Evolutionary conservation across 2,329 filamentous ascomycete species (phyloP).

Genomic region (Teratosphaeria zuluensis): DNA sequence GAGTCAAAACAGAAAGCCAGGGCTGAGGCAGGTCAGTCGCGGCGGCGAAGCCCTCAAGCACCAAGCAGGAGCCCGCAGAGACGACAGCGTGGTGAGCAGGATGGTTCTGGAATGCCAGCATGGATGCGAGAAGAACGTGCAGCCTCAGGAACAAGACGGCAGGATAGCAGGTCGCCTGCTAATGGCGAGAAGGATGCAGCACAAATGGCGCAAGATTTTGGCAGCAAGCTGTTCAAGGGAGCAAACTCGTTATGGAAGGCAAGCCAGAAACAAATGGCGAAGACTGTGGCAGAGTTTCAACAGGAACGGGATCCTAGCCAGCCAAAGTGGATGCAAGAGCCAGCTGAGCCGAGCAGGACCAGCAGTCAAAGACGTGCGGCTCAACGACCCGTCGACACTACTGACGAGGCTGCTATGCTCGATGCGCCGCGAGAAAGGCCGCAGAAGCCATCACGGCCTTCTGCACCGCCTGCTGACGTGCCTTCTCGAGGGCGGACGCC

Average conservation of each 20-base stretch:
- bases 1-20: constrained; percentile 71
- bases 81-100: constrained; percentile 22
- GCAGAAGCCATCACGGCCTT: constrained; percentile 40
- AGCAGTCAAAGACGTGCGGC: constrained; percentile 18
- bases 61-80: constrained; percentile 14
- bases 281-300: constrained; percentile 79
- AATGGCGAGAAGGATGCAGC: constrained; percentile 61
- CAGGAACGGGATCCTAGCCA: constrained; percentile 66
- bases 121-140: constrained; percentile 55
- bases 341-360: constrained; percentile 17
- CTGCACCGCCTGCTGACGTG: constrained; percentile 17
- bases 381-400: constrained; percentile 22
- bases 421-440: constrained; percentile 47
- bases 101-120: constrained; percentile 34
- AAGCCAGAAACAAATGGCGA: constrained; percentile 83
- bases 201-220: constrained; percentile 72
- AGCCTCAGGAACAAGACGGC: constrained; percentile 37
- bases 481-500: constrained; percentile 16
- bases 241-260: constrained; percentile 94
- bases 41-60: constrained; percentile 10
- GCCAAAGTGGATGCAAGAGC: constrained; percentile 90
- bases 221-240: constrained; percentile 79
- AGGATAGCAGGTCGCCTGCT: constrained; percentile 46
- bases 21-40: constrained; percentile 45
- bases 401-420: constrained; percentile 62